Base-by-base conservation (phyloP, 169 alveolate genomes). In the Cryptosporidium xiaoi region DNA sequence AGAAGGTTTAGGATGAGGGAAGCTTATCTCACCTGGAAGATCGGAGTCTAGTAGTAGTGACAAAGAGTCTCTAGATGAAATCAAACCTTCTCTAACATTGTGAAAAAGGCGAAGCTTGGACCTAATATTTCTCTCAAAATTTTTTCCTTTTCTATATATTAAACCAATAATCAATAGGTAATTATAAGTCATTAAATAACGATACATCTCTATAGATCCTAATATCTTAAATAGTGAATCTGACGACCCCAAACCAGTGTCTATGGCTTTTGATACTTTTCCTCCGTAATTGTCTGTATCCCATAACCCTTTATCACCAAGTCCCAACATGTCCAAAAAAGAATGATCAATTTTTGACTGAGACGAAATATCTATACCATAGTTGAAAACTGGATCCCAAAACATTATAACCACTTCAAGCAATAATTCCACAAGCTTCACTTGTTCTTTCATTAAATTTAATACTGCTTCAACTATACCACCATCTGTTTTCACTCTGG, bases 301-400 rank as follows among this genome's bases (percentile, higher is more conserved):
- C 77, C 87, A 77, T 12, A 77, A 18, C 1, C 51, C 33, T 31
- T 60, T 62, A 44, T 77, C 65, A n/a, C 87, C 87, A 36, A 77
- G 48, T 4, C 87, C 87, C 27, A 77, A 40, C 87, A 77, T 77
- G 40, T 77, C 87, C 16, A 77, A 66, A 77, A 77, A 77, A 20
- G 65, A 65, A 7, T 31, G 60, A 13, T 77, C 87, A 1, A 48
- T 3, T 13, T 20, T 18, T 15, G 15, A 46, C 20, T 62, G 58
- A 7, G 87, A 77, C n/a, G 69, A 40, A 27, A 77, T 77, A 62
- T 77, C 87, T n/a, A 77, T 27, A 6, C 87, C 87, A 56, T 40
- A 40, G 33, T 77, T 77, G 2, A 40, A 77, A 20, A 5, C 44
- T 3, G 87, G 77, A 62, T 77, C 36, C 87, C 87, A 77, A 62